Base-by-base conservation (phyloP, 208 protist genomes). In the Wallacemonas sp. region DNA sequence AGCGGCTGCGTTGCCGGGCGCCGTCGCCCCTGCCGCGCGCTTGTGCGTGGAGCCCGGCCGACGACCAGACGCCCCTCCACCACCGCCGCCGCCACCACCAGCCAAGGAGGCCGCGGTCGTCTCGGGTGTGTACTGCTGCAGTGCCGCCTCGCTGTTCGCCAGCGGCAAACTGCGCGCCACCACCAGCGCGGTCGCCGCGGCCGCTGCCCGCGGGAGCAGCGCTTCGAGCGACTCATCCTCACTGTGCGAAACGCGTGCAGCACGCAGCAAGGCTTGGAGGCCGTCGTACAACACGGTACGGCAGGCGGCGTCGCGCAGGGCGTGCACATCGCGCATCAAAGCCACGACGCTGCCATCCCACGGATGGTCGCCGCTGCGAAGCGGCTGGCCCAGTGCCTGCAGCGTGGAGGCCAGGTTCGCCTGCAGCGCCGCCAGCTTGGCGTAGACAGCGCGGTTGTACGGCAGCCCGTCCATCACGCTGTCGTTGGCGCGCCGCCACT, bases 401-500 rank as follows among this genome's bases (percentile, higher is more conserved):
- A 84, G 74, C 0, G 79, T 79, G n/a, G 57, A 26, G 31, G 57
- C 55, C 11, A 92, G 65, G 59, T 91, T 87, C 3, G 61, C 32
- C 52, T 86, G 74, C 23, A 95, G 72, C 25, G 36, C 29, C 38
- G 36, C 50, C 1, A 93, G 41, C 55, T 82, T 76, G 44, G 76
- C 77, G 72, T 91, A 93, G 28, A 95, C 87, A 18, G 54, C 74
- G 18, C 54, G 33, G 57, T 86, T 84, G 63, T 84, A 95, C 22
- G 87, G 83, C 8, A 93, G 41, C 32, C 72, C 66, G 44, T 87
- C 80, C 33, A 77, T 75, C n/a, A 74, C 81, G 42, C 68, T 16
- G 5, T 52, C 29, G 61, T 90, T 90, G 20, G 71, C 77, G 14
- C 28, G 33, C 18, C 74, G n/a, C 81, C 84, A 90, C 46, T 63